Conservation (phyloP, 1,284 basidiomycete genomes). For the Mrakiaceae sp. region DNA sequence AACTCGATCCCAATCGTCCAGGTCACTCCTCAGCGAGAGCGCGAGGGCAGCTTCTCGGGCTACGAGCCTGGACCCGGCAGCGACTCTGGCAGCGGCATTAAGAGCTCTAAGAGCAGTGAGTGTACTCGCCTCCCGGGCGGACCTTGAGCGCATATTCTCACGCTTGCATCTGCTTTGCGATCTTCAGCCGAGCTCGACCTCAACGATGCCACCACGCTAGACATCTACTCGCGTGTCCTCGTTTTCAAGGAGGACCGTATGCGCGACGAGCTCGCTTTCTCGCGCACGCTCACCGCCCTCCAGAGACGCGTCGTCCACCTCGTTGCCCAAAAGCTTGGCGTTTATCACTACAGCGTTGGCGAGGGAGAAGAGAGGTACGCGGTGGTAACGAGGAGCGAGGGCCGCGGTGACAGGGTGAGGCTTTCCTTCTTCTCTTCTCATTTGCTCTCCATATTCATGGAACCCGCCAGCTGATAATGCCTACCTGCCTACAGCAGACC, state of each 20-base stretch:
- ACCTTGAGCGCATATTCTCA: neutral
- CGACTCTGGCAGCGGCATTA: neutral
- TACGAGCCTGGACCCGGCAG: neutral
- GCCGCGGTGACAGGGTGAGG: constrained; percentile 46
- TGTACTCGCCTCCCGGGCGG: neutral
- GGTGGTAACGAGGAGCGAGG: constrained; percentile 61
- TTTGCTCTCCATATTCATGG: constrained; percentile 10
- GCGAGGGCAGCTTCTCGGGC: constrained; percentile 3
- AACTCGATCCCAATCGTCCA: constrained; percentile 12
- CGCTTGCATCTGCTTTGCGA: neutral
- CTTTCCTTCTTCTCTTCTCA: neutral
- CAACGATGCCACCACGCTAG: constrained; percentile 87
- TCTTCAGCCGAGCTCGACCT: constrained; percentile 53
- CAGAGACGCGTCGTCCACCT: constrained; percentile 90
- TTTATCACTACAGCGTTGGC: constrained; percentile 88
- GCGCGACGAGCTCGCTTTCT: constrained; percentile 95
- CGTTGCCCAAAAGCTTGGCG: constrained; percentile 87
- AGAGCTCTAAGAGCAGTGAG: constrained; percentile 7
- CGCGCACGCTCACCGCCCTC: constrained; percentile 66
- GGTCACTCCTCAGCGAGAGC: constrained; percentile 8
- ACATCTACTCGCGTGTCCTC: constrained; percentile 92
- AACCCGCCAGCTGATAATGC: constrained; percentile 15
- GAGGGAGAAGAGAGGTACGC: constrained; percentile 87
- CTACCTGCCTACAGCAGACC: neutral
- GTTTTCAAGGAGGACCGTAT: constrained; percentile 97